Conservation (phyloP, 75 land plant genomes). For the Picea sitchensis region DNA sequence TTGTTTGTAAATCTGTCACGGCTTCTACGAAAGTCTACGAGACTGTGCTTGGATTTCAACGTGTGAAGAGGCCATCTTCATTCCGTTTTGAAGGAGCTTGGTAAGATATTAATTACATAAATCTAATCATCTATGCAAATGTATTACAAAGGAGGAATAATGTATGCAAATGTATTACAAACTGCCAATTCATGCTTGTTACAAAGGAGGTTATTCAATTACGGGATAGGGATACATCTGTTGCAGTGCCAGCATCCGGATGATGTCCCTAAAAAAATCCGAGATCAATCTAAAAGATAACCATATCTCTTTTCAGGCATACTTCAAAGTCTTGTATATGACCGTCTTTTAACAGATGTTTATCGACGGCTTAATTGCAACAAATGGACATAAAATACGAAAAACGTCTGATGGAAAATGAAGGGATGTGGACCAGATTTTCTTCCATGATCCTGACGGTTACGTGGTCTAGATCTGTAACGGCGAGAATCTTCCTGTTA, state of each 20-base stretch:
- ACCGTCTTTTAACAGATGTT: neutral
- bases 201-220: slow-evolving; percentile 11
- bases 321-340: neutral
- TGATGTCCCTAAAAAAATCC: slow-evolving; percentile 9
- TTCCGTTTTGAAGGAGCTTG: too few species aligned
- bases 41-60: too few species aligned
- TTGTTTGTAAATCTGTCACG: too few species aligned
- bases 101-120: too few species aligned
- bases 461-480: slow-evolving; percentile 73
- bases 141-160: too few species aligned
- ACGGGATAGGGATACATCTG: slow-evolving; percentile 18
- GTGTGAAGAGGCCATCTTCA: too few species aligned
- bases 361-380: too few species aligned
- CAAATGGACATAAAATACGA: slow-evolving; percentile 24
- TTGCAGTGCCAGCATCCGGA: slow-evolving; percentile 14
- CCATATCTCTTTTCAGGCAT: slow-evolving; percentile 32
- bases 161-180: too few species aligned
- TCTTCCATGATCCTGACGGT: slow-evolving; percentile 57
- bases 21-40: too few species aligned
- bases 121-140: too few species aligned
- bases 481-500: slow-evolving; percentile 50
- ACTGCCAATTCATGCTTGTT: neutral
- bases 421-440: slow-evolving; percentile 35
- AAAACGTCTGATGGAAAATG: slow-evolving; percentile 18
- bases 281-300: slow-evolving; percentile 29